Percentiles rank a stretch among this genome's conserved stretches.
These are phyloP conservation scores for Hanseniaspora occidentalis DNA, from an alignment of 805 yeast species.

Conservation along the genomic window DNA sequence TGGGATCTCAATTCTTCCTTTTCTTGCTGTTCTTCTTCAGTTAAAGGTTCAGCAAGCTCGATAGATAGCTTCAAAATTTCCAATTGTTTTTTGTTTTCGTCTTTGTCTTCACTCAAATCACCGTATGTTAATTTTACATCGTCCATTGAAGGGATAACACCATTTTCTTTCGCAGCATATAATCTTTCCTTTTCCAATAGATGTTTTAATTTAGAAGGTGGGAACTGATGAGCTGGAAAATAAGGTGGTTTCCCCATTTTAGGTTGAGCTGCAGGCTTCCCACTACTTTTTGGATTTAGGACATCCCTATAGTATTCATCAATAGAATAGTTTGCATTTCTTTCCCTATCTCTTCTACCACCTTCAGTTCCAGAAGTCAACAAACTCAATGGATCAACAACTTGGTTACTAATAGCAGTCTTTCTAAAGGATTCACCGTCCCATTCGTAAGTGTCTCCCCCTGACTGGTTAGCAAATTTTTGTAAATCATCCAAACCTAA, in stretches of 20 bases:
- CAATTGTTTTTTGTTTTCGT: slow-evolving; percentile 34
- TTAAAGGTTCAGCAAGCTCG: slow-evolving; percentile 63
- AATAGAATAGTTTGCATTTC: slow-evolving; percentile 75
- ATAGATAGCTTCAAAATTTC: slow-evolving; percentile 60
- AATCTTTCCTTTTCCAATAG: slow-evolving; percentile 73
- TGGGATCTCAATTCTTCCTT: slow-evolving; percentile 43
- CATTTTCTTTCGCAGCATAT: slow-evolving; percentile 56
- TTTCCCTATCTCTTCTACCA: slow-evolving; percentile 65
- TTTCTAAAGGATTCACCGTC: slow-evolving; percentile 73
- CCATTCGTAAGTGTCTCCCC: slow-evolving; percentile 73
- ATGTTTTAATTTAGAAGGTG: slow-evolving; percentile 61
- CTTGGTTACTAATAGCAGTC: slow-evolving; percentile 36
- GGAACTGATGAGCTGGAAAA: slow-evolving; percentile 84
- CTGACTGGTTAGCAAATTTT: slow-evolving; percentile 40
- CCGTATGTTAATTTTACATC: slow-evolving; percentile 33
- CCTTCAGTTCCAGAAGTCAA: slow-evolving; percentile 1
- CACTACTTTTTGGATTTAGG: slow-evolving; percentile 52
- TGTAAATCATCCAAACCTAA: slow-evolving; percentile 69
- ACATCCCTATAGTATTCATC: slow-evolving; percentile 81
- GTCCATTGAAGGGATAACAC: slow-evolving; percentile 51
- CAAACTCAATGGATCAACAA: slow-evolving; percentile 56
- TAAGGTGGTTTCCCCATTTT: slow-evolving; percentile 76
- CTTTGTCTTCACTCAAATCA: slow-evolving; percentile 29
- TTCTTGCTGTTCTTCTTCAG: slow-evolving; percentile 49
- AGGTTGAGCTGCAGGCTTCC: slow-evolving; percentile 42